These are phyloP conservation scores for Penicillium polonicum DNA, from an alignment of 2,329 filamentous ascomycete species.

Conservation along the genomic window DNA sequence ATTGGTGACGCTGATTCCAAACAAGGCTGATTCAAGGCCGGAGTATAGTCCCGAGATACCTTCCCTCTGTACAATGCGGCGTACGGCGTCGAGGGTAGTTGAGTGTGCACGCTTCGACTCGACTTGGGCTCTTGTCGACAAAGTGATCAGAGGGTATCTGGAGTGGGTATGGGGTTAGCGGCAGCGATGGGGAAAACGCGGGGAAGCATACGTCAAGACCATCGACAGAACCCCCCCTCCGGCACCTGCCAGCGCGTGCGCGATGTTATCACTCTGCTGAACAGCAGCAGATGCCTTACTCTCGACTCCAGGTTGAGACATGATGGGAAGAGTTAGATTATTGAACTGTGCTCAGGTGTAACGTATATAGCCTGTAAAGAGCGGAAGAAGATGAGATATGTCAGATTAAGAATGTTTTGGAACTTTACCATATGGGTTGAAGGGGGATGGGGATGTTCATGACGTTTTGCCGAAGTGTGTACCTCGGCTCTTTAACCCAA, in stretches of 20 bases:
- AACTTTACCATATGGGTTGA: slow-evolving; percentile 24
- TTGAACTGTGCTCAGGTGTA: neutral
- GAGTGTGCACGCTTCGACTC: slow-evolving; percentile 91
- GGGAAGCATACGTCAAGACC: slow-evolving; percentile 72
- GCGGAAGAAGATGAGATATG: neutral
- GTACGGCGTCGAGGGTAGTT: slow-evolving; percentile 77
- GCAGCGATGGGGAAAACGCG: slow-evolving; percentile 3
- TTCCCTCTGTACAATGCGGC: slow-evolving; percentile 86
- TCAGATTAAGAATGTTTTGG: slow-evolving; percentile 2
- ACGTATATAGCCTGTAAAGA: neutral
- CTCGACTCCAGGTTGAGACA: slow-evolving; percentile 42
- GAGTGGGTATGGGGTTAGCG: slow-evolving; percentile 13
- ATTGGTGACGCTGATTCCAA: slow-evolving; percentile 97
- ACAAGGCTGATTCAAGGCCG: slow-evolving; percentile 88
- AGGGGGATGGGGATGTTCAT: slow-evolving; percentile 27
- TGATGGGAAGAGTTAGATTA: slow-evolving; percentile 19
- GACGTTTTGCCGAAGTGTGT: slow-evolving; percentile 39
- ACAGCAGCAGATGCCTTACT: slow-evolving; percentile 59
- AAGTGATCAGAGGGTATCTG: slow-evolving; percentile 93
- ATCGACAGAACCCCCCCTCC: slow-evolving; percentile 94
- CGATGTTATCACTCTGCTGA: slow-evolving; percentile 93
- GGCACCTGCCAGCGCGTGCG: slow-evolving; percentile 87
- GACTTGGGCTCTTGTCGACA: slow-evolving; percentile 95
- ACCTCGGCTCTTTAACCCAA: slow-evolving; percentile 32
- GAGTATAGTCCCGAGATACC: slow-evolving; percentile 86